Evolutionary conservation across 2,329 filamentous ascomycete species (phyloP).

Genomic region (Penicillium decumbens): DNA sequence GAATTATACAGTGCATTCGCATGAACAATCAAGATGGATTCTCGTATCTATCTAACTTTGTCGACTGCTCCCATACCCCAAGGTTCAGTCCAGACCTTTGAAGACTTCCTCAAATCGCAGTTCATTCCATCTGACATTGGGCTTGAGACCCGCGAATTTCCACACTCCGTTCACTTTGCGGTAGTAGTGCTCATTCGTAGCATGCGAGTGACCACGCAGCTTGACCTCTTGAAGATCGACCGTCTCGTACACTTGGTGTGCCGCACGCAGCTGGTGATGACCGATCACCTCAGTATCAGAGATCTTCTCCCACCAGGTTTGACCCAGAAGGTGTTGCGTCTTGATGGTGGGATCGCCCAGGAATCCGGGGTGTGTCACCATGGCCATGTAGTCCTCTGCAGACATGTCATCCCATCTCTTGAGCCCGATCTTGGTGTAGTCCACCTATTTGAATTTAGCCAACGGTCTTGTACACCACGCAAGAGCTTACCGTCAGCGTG

Average conservation of each 20-base stretch:
- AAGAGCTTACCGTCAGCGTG: conserved; percentile 19
- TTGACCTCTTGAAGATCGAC: conserved; percentile 46
- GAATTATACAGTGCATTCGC: neutral
- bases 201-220: conserved; percentile 59
- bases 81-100: conserved; percentile 15
- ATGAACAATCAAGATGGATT: too few relatives aligned
- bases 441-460: conserved; percentile 48
- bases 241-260: conserved; percentile 59
- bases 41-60: too few relatives aligned
- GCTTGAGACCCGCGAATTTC: conserved; percentile 57
- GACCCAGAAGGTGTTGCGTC: conserved; percentile 63
- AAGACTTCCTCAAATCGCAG: conserved; percentile 57
- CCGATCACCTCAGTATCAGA: conserved; percentile 57
- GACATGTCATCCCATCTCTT: conserved; percentile 59
- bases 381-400: conserved; percentile 57
- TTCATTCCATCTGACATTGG: conserved; percentile 55
- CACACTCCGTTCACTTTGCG: conserved; percentile 55
- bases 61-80: too few relatives aligned
- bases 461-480: neutral
- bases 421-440: conserved; percentile 64
- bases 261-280: conserved; percentile 59
- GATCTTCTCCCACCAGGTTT: conserved; percentile 54
- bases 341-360: conserved; percentile 58
- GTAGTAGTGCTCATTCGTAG: conserved; percentile 56
- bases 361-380: conserved; percentile 55